Evolutionary conservation across 2,329 filamentous ascomycete species (phyloP).

Genomic region (Taxawa tesnikishii): DNA sequence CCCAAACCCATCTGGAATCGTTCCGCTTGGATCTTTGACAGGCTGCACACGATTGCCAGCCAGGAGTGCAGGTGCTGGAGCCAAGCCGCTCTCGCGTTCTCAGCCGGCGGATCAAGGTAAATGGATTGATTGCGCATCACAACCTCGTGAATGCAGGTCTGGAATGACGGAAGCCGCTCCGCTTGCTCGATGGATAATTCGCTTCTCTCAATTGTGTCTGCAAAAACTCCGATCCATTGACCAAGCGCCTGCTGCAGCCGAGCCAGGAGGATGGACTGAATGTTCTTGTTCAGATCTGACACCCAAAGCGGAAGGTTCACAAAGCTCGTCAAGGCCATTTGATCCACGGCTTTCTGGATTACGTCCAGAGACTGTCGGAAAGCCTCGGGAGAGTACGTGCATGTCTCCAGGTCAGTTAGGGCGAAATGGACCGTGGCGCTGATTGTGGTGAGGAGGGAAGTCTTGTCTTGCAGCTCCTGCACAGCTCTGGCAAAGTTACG

Average conservation of each 20-base stretch:
- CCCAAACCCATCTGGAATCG: constrained; percentile 80
- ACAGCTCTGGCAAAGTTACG: constrained; percentile 83
- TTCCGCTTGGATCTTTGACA: constrained; percentile 88
- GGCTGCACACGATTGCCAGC: constrained; percentile 83
- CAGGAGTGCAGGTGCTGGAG: constrained; percentile 84
- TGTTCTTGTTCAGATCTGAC: constrained; percentile 68
- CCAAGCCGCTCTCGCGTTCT: constrained; percentile 88
- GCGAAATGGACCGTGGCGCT: constrained; percentile 74
- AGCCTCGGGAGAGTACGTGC: constrained; percentile 65
- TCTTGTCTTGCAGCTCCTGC: constrained; percentile 79
- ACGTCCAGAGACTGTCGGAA: constrained; percentile 72
- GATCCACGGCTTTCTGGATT: constrained; percentile 87
- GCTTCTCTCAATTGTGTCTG: constrained; percentile 35
- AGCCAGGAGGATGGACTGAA: constrained; percentile 67
- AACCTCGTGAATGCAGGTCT: constrained; percentile 73
- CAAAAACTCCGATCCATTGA: constrained; percentile 79
- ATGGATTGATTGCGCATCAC: constrained; percentile 98
- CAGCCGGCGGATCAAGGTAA: constrained; percentile 85
- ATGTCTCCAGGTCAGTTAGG: constrained; percentile 69
- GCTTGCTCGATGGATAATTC: constrained; percentile 14
- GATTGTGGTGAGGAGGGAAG: constrained; percentile 63
- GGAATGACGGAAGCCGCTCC: constrained; percentile 52
- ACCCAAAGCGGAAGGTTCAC: constrained; percentile 91
- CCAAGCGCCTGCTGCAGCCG: constrained; percentile 75
- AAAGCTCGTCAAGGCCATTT: constrained; percentile 92